phyloP scores from a whole-genome alignment of 1,284 basidiomycete genomes.

The Marasmius fiardii region DNA sequence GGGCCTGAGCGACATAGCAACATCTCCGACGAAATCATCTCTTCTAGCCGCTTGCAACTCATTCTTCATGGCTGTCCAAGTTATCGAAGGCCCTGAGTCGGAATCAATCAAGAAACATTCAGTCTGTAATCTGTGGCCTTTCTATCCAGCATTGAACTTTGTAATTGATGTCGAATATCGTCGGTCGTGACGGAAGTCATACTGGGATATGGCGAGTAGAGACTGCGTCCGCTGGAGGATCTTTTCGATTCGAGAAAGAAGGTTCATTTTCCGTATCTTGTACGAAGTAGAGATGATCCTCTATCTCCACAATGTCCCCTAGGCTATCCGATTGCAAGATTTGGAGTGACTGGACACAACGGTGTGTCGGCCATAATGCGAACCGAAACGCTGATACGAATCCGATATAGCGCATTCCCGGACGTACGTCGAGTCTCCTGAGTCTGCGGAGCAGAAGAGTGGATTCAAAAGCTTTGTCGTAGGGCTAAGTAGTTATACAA shows the following conservation, averaged over 20 bases:
- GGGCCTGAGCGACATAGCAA: no score
- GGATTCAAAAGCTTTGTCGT: no score
- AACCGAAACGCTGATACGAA: neutral
- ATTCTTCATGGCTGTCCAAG: neutral
- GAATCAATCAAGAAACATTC: neutral
- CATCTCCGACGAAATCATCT: neutral
- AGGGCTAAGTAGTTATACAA: no score
- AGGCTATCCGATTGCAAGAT: neutral
- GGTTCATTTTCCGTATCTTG: no score
- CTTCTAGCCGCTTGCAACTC: slow-evolving; percentile 4
- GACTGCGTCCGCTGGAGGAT: slow-evolving; percentile 4
- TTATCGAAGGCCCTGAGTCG: neutral
- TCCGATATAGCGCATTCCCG: neutral
- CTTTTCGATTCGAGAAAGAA: no score
- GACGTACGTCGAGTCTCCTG: no score
- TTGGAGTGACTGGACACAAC: neutral
- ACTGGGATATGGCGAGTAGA: neutral
- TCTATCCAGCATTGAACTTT: neutral
- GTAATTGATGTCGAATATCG: neutral
- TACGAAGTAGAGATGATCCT: neutral
- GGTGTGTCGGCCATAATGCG: neutral
- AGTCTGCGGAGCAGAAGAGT: no score
- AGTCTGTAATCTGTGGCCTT: neutral
- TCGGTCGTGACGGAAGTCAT: neutral
- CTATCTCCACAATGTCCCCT: neutral